Base-by-base conservation (phyloP, 1,284 basidiomycete genomes). In the Cystobasidium pallidum region DNA sequence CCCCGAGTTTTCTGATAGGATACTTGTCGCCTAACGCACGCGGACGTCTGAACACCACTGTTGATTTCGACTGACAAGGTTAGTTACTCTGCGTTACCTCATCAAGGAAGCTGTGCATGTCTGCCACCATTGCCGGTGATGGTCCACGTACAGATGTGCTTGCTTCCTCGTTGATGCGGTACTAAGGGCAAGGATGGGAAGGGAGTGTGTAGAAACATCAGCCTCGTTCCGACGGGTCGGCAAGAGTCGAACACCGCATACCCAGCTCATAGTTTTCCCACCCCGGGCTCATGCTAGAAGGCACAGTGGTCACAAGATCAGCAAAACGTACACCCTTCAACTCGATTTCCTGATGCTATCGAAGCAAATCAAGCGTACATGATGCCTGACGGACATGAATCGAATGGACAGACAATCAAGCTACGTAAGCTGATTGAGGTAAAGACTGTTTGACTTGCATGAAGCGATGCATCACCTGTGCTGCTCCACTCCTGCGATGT, bases 191-290 rank as follows among this genome's bases (percentile, higher is more conserved):
- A n/a, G n/a, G n/a, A n/a, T n/a, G n/a, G n/a, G n/a, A n/a, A n/a
- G n/a, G n/a, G n/a, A n/a, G n/a, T n/a, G n/a, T n/a, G n/a, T n/a
- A n/a, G n/a, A n/a, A n/a, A n/a, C n/a, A n/a, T n/a, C n/a, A n/a
- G n/a, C n/a, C n/a, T n/a, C n/a, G n/a, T n/a, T n/a, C n/a, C n/a
- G n/a, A n/a, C n/a, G n/a, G n/a, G n/a, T n/a, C n/a, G n/a, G n/a
- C n/a, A n/a, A n/a, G 8, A 15, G 6, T 26, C n/a, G 43, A 19
- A 28, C 52, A 34, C 13, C 15, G 21, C 54, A 34, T 19, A 57
- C 54, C 32, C 17, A 57, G 13, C 54, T 57, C 30, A 10, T 57
- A 57, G 32, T 57, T 57, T 1, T 17, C 32, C 54, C 54, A 57
- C 19, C 54, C 54, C 19, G n/a, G 28, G n/a, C 54, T 57, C 54